Percentiles rank a stretch among this genome's conserved stretches.
These are phyloP conservation scores for Coemansia umbellata DNA, from an alignment of 192 early-diverging fungal genomes.

Conservation along the genomic window DNA sequence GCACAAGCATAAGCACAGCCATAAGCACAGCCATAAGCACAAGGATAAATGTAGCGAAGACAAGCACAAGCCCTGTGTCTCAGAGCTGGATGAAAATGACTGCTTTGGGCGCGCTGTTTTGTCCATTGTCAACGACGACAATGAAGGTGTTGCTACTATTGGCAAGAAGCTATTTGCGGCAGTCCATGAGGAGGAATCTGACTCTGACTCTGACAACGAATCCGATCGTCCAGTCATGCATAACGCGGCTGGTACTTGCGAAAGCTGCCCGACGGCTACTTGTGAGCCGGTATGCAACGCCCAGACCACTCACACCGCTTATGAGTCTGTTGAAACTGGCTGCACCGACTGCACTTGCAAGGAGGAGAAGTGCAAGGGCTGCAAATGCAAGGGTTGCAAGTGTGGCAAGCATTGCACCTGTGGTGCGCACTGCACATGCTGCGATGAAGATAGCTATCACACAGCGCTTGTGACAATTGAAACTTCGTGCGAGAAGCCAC, in stretches of 20 bases:
- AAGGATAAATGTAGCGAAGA: constrained; percentile 1
- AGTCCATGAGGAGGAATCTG: neutral
- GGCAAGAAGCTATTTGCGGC: constrained; percentile 39
- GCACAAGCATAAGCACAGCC: constrained; percentile 23
- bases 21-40: constrained; percentile 9
- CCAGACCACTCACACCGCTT: constrained; percentile 13
- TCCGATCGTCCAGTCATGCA: neutral
- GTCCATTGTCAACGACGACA: constrained; percentile 22
- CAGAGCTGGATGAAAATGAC: constrained; percentile 14
- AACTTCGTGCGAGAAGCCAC: constrained; percentile 1
- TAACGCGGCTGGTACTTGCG: neutral
- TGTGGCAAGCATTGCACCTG: constrained; percentile 20
- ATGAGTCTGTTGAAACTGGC: constrained; percentile 20
- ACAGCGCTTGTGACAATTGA: constrained; percentile 28
- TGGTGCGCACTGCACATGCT: constrained; percentile 25
- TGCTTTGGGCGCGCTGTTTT: constrained; percentile 42
- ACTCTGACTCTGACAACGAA: constrained; percentile 14
- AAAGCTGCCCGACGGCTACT: neutral
- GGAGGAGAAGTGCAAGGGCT: neutral
- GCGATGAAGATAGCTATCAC: constrained; percentile 18
- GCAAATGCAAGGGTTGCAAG: constrained; percentile 12
- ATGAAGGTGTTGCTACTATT: constrained; percentile 21
- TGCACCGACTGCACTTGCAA: constrained; percentile 1
- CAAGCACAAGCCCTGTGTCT: neutral
- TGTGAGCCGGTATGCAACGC: neutral